These are phyloP conservation scores for Eugenia klotzschiana DNA, from an alignment of 441 rosid genomes.

Conservation along the genomic window DNA sequence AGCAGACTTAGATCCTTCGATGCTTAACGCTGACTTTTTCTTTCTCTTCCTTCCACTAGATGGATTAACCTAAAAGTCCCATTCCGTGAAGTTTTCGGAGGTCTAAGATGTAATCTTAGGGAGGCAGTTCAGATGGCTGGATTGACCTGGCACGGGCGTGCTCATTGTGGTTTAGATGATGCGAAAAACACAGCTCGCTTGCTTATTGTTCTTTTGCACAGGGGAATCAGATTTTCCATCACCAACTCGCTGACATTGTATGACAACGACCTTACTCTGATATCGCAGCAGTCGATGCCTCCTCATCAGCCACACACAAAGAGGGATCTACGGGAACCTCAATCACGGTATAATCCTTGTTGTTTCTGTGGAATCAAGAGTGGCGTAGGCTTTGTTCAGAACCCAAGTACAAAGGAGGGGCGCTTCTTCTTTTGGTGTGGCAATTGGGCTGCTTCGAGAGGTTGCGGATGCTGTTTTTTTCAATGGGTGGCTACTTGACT, in stretches of 20 bases:
- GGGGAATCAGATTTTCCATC: conserved; percentile 39
- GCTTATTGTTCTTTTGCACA: conserved; percentile 36
- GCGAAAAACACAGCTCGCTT: conserved; percentile 58
- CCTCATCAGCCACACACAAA: conserved; percentile 16
- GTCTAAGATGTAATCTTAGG: conserved; percentile 38
- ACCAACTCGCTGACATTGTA: conserved; percentile 31
- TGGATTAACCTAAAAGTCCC: conserved; percentile 73
- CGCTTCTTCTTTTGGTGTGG: conserved; percentile 54
- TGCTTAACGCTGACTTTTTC: background rate
- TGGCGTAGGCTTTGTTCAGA: conserved; percentile 34
- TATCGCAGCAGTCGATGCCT: conserved; percentile 10
- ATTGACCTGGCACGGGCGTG: conserved; percentile 50
- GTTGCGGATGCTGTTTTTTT: conserved; percentile 40
- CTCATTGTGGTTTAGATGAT: conserved; percentile 60
- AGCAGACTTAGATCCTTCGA: background rate
- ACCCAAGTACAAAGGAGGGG: conserved; percentile 52
- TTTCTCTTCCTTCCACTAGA: conserved; percentile 11
- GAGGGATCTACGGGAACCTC: conserved; percentile 11
- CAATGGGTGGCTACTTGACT: conserved; percentile 42
- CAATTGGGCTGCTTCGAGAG: conserved; percentile 49
- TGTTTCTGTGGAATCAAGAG: conserved; percentile 58
- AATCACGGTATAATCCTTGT: background rate
- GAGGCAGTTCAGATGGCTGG: conserved; percentile 61
- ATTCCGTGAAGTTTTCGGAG: conserved; percentile 40
- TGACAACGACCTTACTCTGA: conserved; percentile 27